Evolutionary conservation across 148 eudicot species (phyloP).

Genomic region (Gaultheria prostrata): DNA sequence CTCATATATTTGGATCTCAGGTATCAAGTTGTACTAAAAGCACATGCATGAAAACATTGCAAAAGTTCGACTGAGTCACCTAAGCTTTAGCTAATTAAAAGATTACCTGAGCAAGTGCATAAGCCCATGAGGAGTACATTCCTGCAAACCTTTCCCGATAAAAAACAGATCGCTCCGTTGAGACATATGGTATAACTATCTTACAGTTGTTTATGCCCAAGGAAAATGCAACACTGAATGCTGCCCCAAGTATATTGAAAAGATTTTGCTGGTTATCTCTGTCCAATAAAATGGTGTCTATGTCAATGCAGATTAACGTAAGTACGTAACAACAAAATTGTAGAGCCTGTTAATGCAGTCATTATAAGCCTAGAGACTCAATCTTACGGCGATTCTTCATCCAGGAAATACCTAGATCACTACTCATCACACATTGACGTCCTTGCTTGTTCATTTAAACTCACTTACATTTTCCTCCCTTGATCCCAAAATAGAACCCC

Average conservation of each 20-base stretch:
- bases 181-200: slow-evolving; percentile 44
- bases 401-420: background rate
- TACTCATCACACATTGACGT: background rate
- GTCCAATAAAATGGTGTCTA: slow-evolving; percentile 18
- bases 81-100: background rate
- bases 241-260: slow-evolving; percentile 59
- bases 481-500: slow-evolving; percentile 71
- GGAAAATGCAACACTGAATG: slow-evolving; percentile 49
- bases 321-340: background rate
- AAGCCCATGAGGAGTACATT: slow-evolving; percentile 79
- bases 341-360: slow-evolving; percentile 18
- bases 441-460: slow-evolving; percentile 20
- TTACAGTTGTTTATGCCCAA: slow-evolving; percentile 57
- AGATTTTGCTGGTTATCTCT: slow-evolving; percentile 65
- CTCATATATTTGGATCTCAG: background rate
- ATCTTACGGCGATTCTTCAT: background rate
- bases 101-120: slow-evolving; percentile 75
- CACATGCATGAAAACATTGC: background rate
- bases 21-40: background rate
- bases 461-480: slow-evolving; percentile 62
- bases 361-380: background rate
- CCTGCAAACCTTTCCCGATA: slow-evolving; percentile 83
- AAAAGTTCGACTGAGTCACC: background rate
- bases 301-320: background rate
- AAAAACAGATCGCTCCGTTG: slow-evolving; percentile 61